These are phyloP conservation scores for Cryphonectria radicalis DNA, from an alignment of 2,329 filamentous ascomycete species.

Conservation along the genomic window DNA sequence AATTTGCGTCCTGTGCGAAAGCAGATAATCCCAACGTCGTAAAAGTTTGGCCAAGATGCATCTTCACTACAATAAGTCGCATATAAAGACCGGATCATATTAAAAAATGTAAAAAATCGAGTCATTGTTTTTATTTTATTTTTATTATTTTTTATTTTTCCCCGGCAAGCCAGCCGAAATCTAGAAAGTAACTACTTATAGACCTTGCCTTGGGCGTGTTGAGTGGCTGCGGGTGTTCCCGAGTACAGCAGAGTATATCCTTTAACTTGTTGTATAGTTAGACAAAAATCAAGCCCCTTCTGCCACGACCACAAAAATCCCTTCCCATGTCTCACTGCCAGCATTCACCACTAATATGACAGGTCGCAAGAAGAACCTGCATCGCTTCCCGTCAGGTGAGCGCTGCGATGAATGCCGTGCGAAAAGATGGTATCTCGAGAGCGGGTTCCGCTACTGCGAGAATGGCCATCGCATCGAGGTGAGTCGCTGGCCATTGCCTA, in stretches of 20 bases:
- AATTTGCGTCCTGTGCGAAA: not conserved
- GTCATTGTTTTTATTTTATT: not conserved
- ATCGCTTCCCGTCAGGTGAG: slow-evolving; percentile 57
- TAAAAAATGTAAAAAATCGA: not conserved
- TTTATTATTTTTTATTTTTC: not conserved
- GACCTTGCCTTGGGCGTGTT: not conserved
- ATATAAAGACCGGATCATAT: not conserved
- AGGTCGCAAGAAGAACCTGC: slow-evolving; percentile 46
- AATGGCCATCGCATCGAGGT: slow-evolving; percentile 82
- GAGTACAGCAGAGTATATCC: not conserved
- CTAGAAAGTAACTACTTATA: not conserved
- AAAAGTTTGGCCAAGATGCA: not conserved
- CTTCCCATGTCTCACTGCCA: not conserved
- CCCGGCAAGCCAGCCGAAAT: not conserved
- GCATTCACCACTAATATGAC: slow-evolving; percentile 42
- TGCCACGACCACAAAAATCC: not conserved
- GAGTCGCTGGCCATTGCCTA: slow-evolving; percentile 31
- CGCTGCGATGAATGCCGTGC: slow-evolving; percentile 71
- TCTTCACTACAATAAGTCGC: not conserved
- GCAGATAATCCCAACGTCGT: not conserved
- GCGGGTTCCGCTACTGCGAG: slow-evolving; percentile 78
- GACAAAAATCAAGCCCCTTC: not conserved
- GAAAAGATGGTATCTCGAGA: slow-evolving; percentile 72
- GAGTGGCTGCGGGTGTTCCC: not conserved
- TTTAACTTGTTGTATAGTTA: not conserved